phyloP scores from a whole-genome alignment of 164 flowering plant genomes.

The Magnolia officinalis region DNA sequence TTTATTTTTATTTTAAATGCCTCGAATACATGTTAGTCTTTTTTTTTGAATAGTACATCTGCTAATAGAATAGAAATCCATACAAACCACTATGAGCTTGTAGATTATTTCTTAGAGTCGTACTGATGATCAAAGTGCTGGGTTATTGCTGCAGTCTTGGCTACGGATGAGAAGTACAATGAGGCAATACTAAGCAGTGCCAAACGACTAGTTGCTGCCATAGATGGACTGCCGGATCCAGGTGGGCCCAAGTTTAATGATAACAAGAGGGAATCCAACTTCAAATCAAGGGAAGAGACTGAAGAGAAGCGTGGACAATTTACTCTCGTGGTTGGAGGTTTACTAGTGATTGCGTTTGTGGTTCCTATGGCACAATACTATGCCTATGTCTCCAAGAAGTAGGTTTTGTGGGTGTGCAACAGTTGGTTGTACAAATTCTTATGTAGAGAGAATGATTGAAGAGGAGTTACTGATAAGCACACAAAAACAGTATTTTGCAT shows the following conservation, averaged over 20 bases:
- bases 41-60: background rate
- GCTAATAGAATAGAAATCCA: background rate
- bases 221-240: conserved; percentile 95
- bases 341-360: conserved; percentile 91
- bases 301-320: conserved; percentile 97
- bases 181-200: conserved; percentile 84
- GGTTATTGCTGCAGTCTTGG: conserved; percentile 56
- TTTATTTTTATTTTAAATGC: background rate
- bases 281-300: conserved; percentile 88
- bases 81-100: background rate
- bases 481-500: conserved; percentile 3
- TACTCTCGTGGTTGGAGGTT: conserved; percentile 92
- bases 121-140: conserved; percentile 9
- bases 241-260: conserved; percentile 80
- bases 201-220: conserved; percentile 82
- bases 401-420: background rate
- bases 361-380: conserved; percentile 99
- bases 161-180: conserved; percentile 96
- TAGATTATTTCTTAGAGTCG: background rate
- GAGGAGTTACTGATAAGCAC: conserved; percentile 1
- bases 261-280: conserved; percentile 89
- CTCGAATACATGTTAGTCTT: background rate
- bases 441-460: conserved; percentile 14
- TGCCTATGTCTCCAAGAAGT: conserved; percentile 76
- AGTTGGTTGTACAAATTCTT: conserved; percentile 17